phyloP scores from a whole-genome alignment of 805 yeast genomes.

The Candida silvicultrix region DNA sequence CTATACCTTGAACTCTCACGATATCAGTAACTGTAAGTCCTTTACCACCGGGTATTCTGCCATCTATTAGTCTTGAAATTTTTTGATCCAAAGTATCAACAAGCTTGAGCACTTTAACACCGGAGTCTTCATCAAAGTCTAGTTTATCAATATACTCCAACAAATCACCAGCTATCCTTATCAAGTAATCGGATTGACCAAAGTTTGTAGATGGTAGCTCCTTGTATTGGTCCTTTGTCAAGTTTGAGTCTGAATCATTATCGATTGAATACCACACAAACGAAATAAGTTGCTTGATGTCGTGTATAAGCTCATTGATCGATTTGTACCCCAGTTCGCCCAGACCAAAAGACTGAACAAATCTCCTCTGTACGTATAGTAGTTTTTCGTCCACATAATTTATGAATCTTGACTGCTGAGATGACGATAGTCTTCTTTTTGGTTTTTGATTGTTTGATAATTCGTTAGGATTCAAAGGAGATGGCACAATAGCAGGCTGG shows the following conservation, averaged over 20 bases:
- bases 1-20: constrained; percentile 46
- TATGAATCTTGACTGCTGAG: constrained; percentile 53
- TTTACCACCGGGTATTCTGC: constrained; percentile 26
- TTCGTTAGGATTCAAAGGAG: constrained; percentile 3
- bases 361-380: constrained; percentile 48
- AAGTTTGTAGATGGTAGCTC: constrained; percentile 26
- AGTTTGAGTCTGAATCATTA: constrained; percentile 19
- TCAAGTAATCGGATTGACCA: constrained; percentile 58
- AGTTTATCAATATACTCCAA: constrained; percentile 51
- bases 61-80: constrained; percentile 32
- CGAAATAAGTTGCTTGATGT: constrained; percentile 41
- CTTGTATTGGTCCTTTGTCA: constrained; percentile 6
- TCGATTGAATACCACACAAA: constrained; percentile 60
- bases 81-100: constrained; percentile 34
- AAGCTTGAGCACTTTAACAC: constrained; percentile 31
- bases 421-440: constrained; percentile 27
- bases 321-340: constrained; percentile 25
- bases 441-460: neutral
- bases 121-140: constrained; percentile 23
- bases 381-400: constrained; percentile 49
- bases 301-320: constrained; percentile 32
- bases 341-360: constrained; percentile 37
- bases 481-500: constrained; percentile 7
- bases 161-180: constrained; percentile 60
- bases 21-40: constrained; percentile 41